phyloP scores from a whole-genome alignment of 2,329 filamentous ascomycete genomes.

The Davidsoniella virescens region DNA sequence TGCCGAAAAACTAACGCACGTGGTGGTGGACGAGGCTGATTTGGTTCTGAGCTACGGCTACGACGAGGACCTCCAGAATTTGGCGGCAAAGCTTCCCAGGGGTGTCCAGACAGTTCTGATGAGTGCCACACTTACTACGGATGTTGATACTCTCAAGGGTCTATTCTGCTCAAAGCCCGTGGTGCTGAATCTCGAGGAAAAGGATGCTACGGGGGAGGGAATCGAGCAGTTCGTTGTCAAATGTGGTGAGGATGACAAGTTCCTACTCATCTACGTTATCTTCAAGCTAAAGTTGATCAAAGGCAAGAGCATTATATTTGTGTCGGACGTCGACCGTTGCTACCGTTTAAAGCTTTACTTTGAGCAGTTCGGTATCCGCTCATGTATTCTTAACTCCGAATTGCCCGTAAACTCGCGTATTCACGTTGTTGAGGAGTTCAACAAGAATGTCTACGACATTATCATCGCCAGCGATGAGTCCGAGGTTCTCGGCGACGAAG shows the following conservation, averaged over 20 bases:
- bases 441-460: slow-evolving; percentile 91
- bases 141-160: slow-evolving; percentile 70
- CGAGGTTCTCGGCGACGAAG: slow-evolving; percentile 58
- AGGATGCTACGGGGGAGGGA: slow-evolving; percentile 60
- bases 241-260: slow-evolving; percentile 94
- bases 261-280: slow-evolving; percentile 49
- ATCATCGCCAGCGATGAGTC: slow-evolving; percentile 92
- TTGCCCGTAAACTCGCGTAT: slow-evolving; percentile 83
- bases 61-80: slow-evolving; percentile 69
- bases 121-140: slow-evolving; percentile 79
- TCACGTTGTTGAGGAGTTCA: slow-evolving; percentile 94
- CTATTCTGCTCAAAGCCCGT: slow-evolving; percentile 73
- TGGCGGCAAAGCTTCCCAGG: slow-evolving; percentile 64
- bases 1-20: slow-evolving; percentile 52
- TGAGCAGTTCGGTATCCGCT: slow-evolving; percentile 91
- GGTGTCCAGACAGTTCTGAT: slow-evolving; percentile 83
- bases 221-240: slow-evolving; percentile 80
- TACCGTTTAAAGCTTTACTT: slow-evolving; percentile 90
- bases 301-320: slow-evolving; percentile 62
- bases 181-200: slow-evolving; percentile 58
- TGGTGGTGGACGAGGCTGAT: slow-evolving; percentile 91
- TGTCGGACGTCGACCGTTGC: slow-evolving; percentile 70
- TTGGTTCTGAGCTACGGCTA: slow-evolving; percentile 88
- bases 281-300: slow-evolving; percentile 69
- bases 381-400: slow-evolving; percentile 86